Evolutionary conservation across 208 protist species (phyloP).

Genomic region (Trypanosoma avium): DNA sequence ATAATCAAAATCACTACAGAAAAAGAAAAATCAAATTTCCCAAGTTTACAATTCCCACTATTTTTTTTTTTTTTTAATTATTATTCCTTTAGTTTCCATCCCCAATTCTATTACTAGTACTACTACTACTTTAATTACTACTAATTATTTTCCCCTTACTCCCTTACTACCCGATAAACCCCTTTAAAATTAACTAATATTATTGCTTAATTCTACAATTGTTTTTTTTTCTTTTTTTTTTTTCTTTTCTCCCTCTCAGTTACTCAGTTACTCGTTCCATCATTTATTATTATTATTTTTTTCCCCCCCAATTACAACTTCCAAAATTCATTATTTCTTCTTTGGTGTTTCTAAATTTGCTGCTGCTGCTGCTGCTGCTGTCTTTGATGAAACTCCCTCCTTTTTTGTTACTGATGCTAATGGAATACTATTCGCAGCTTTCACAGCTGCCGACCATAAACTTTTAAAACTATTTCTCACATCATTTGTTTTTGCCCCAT

Average conservation of each 20-base stretch:
- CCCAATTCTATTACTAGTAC: too few species aligned
- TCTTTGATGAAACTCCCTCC: not conserved
- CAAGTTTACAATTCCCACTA: too few species aligned
- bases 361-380: not conserved
- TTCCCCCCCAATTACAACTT: not conserved
- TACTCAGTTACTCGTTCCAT: too few species aligned
- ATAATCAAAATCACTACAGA: slow-evolving; percentile 3
- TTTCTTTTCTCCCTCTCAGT: too few species aligned
- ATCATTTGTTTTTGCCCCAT: slow-evolving; percentile 55
- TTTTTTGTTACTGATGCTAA: not conserved
- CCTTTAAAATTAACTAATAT: not conserved
- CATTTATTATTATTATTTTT: not conserved
- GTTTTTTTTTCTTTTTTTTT: not conserved
- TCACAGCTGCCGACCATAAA: slow-evolving; percentile 31
- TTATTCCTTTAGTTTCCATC: too few species aligned
- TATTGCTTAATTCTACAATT: not conserved
- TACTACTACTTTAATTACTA: not conserved
- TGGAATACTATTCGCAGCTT: slow-evolving; percentile 3
- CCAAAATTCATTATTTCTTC: not conserved
- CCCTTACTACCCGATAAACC: not conserved
- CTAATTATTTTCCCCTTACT: not conserved
- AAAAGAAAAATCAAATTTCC: too few species aligned
- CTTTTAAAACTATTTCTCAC: slow-evolving; percentile 36
- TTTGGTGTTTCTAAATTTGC: not conserved
- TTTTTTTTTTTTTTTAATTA: too few species aligned